Conservation (phyloP, 768 basidiomycete genomes). For the Kwoniella botswanensis region DNA sequence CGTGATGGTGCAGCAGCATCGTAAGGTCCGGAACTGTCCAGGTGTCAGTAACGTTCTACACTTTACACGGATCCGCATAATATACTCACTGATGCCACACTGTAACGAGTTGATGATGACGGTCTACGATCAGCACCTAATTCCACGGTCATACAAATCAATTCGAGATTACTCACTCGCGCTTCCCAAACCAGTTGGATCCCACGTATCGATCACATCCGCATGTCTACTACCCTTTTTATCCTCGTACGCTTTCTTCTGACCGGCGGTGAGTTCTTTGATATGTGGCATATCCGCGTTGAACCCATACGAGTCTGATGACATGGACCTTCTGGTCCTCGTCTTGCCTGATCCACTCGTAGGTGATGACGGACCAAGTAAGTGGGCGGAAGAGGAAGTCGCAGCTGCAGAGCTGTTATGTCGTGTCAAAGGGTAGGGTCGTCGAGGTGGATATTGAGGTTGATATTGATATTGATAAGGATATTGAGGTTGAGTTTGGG, state of each 20-base stretch:
- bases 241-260: slow-evolving; percentile 45
- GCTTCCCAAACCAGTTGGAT: slow-evolving; percentile 56
- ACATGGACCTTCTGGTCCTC: slow-evolving; percentile 45
- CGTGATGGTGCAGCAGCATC: slow-evolving; percentile 57
- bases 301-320: slow-evolving; percentile 48
- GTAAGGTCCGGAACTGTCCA: slow-evolving; percentile 52
- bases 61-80: neutral
- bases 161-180: slow-evolving; percentile 42
- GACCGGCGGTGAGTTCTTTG: slow-evolving; percentile 43
- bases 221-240: slow-evolving; percentile 56
- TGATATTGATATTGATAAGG: neutral
- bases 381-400: slow-evolving; percentile 34
- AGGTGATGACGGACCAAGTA: slow-evolving; percentile 36
- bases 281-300: slow-evolving; percentile 12
- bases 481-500: slow-evolving; percentile 6
- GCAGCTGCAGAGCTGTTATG: slow-evolving; percentile 35
- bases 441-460: slow-evolving; percentile 22
- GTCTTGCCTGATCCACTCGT: slow-evolving; percentile 24
- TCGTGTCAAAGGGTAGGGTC: slow-evolving; percentile 16
- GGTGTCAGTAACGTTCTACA: slow-evolving; percentile 22
- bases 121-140: neutral
- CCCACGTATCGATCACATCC: slow-evolving; percentile 58
- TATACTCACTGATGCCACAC: slow-evolving; percentile 56
- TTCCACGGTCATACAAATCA: too few relatives aligned
- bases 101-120: slow-evolving; percentile 9